Evolutionary conservation across 2,329 filamentous ascomycete genomes (phyloP), one percentile per base, ranked within the genome.

Genomic region (Talaromyces marneffei): DNA sequence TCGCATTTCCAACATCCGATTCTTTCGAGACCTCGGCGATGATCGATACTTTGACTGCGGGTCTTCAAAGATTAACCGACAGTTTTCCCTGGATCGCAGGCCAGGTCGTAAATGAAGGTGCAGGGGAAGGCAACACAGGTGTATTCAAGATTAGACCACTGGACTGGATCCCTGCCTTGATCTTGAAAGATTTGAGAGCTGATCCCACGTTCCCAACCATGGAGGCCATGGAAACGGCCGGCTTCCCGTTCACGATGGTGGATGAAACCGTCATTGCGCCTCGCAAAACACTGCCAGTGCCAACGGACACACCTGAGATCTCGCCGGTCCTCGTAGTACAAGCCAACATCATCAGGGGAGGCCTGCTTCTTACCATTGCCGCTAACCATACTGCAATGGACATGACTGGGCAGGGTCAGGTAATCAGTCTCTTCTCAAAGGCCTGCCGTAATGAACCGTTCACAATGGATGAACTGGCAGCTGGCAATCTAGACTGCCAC

Each of bases 361-460:
- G 82, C 0, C 65, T 85, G 0, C 63, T 85, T 0, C 72, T 85
- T 8, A 81, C 78, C 3, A 71, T 83, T 23, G 74, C 74, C 25
- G 76, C 72, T 9, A 76, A 82, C 23, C 83, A 85, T 63, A 74
- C 75, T 3, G 68, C 72, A 0, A 80, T 83, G 75, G 83, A 85
- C 59, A 79, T 81, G 70, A 75, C 73, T 0, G 82, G 81, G 1
- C 77, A 81, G 64, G 79, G 71, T 3, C 72, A 78, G 23, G 63
- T 83, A 14, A 80, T 83, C 10, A 60, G 68, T 2, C 75, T 82
- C 2, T 70, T 85, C 7, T 74, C 77, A 0, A 82, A 83, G 61
- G 81, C 80, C 0, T 83, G 81, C 58, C 68, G 66, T 0, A 67
- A 71, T 2, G 78, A 80, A 33, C 20, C 62, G 0, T 83, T 83